Evolutionary conservation across 768 basidiomycete genomes (phyloP), one percentile per base, ranked within the genome.

Genomic region (Tulasnella sp.): DNA sequence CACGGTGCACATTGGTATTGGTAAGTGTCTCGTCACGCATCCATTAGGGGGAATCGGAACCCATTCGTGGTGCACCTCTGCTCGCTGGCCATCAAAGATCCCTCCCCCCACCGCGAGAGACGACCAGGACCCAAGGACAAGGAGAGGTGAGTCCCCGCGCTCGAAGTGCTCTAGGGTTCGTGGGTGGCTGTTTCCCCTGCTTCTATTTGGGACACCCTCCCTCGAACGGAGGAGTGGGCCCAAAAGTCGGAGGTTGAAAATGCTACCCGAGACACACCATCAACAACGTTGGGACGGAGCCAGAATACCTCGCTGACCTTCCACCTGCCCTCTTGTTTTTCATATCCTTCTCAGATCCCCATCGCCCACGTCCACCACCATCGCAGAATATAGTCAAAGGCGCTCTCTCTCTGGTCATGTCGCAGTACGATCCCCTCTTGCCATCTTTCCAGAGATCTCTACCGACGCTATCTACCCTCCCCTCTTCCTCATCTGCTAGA

Each of bases 381-480:
- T 48, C 46, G 27, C n/a, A 27, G 14, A 68, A 68, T 34, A 68
- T 6, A 36, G 21, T 10, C 27, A 6, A 75, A 48, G 44, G 12
- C 52, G 58, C 36, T 76, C 34, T 39, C 44, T 58, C 76, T 58
- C 52, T 24, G 36, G 56, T 62, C n/a, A 62, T 62, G 58, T 52
- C 76, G 5, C 48, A 77, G 76, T 77, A 77, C 76, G 76, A 77
- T 77, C 76, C 76, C 24, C 76, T 77, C 38, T 62, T 77, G 34
- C 76, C 76, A 36, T 77, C 76, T 40, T 77, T 62, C 40, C 76
- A 77, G 58, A 77, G 76, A 77, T 77, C 76, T 36, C 76, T 77
- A 39, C 76, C 76, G 40, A 77, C 76, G 38, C 56, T 77, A 2
- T 58, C 76, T 34, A 9, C 76, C n/a, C 76, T 68, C 52, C 58